Base-by-base conservation (phyloP, 306 rosid genomes). In the Trichosanthes cucumerina region DNA sequence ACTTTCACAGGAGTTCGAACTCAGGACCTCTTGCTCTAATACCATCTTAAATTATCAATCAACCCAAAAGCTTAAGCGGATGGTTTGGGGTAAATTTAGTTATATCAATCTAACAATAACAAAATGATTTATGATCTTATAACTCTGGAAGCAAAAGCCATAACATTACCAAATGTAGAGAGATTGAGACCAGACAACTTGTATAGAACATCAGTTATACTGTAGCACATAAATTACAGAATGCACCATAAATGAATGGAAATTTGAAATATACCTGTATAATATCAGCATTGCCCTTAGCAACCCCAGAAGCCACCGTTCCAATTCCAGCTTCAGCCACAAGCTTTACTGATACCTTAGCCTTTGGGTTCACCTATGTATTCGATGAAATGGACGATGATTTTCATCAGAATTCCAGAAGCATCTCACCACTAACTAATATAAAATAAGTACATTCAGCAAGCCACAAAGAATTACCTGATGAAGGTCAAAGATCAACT, bases 311-410 rank as follows among this genome's bases (percentile, higher is more conserved):
- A 85, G 99, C 99, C 83, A 95, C 99, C 52, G 99, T 95, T 47
- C 99, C 99, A 76, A 95, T 95, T 85, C 99, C 99, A 81, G 99
- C 97, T 89, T 95, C 97, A 65, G 98, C 96, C 68, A 93, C 98
- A 85, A 93, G 91, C 84, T 95, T 95, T 31, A 95, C 97, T 0
- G 99, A 95, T 79, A 95, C 99, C 89, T 95, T 95, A 75, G 99
- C 99, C 81, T 75, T 95, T 31, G 97, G 97, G 78, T 95, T 95
- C 79, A 95, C 97, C 99, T 95, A 82, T 85, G 85, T 82, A 84
- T 80, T 77, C 5, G 23, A 49, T 73, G 41, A 58, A 44, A 59
- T 82, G 84, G 46, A 85, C 44, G 64, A 44, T 79, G 80, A 52
- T 28, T 57, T 47, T 58, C 74, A 75, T 80, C 69, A 77, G 65